These are phyloP conservation scores for Xylaria longipes DNA, from an alignment of 495 filamentous ascomycete species.

Conservation along the genomic window DNA sequence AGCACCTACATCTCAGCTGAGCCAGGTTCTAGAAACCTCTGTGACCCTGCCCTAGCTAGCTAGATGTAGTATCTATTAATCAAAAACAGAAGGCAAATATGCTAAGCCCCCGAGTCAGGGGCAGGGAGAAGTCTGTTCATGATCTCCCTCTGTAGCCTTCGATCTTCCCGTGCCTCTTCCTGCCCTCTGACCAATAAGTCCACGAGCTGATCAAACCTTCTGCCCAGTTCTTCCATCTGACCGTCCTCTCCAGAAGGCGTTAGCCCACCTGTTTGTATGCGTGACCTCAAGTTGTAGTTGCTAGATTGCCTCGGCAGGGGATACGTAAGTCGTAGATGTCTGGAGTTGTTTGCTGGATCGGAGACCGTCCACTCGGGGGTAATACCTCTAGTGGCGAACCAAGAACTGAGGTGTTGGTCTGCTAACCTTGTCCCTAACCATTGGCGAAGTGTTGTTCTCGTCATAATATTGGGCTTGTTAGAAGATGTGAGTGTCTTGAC, in stretches of 20 bases:
- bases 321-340: constrained; percentile 11
- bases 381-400: background rate
- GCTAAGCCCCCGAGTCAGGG: background rate
- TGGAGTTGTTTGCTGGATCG: constrained; percentile 5
- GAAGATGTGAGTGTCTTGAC: background rate
- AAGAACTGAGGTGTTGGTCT: constrained; percentile 10
- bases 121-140: constrained; percentile 14
- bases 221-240: background rate
- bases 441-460: constrained; percentile 11
- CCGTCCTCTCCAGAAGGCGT: background rate
- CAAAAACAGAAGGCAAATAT: too few relatives aligned
- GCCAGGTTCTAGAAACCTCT: too few relatives aligned
- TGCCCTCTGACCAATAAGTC: constrained; percentile 1
- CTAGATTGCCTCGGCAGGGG: background rate
- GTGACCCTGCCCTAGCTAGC: too few relatives aligned
- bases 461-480: constrained; percentile 2
- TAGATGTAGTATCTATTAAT: too few relatives aligned
- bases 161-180: constrained; percentile 16
- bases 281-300: background rate
- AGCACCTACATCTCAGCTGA: too few relatives aligned
- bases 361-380: background rate
- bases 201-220: constrained; percentile 3
- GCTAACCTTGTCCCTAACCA: constrained; percentile 4
- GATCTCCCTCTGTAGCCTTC: background rate
- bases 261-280: background rate